phyloP scores from a whole-genome alignment of 208 protist genomes.

The Wallacemonas rigidus region DNA sequence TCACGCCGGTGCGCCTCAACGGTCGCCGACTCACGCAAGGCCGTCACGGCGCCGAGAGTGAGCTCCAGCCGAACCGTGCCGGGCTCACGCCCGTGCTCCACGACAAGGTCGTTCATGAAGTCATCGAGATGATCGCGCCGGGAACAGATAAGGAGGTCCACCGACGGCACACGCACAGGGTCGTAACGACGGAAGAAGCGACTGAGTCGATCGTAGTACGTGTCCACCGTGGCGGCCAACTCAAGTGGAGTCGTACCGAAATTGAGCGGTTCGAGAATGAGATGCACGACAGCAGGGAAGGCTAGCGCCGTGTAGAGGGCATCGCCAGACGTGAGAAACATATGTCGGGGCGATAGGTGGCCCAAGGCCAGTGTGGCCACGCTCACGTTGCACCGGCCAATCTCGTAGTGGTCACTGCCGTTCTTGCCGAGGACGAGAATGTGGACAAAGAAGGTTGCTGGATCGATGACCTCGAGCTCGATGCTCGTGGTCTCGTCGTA shows the following conservation, averaged over 20 bases:
- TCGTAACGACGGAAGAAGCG: conserved; percentile 84
- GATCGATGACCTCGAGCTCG: conserved; percentile 63
- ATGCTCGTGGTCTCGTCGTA: conserved; percentile 39
- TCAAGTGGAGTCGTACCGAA: conserved; percentile 58
- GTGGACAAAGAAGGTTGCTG: conserved; percentile 44
- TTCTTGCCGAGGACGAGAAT: conserved; percentile 59
- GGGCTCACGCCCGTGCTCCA: conserved; percentile 76
- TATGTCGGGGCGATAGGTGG: conserved; percentile 52
- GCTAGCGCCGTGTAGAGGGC: conserved; percentile 26
- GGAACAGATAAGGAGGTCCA: conserved; percentile 57
- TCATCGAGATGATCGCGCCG: conserved; percentile 50
- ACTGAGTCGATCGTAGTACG: conserved; percentile 70
- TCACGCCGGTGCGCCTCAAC: conserved; percentile 49
- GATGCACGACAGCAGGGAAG: conserved; percentile 49
- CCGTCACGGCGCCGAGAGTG: conserved; percentile 43
- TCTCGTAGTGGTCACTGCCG: conserved; percentile 46
- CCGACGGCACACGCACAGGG: conserved; percentile 43
- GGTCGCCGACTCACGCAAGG: conserved; percentile 40
- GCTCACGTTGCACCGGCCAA: conserved; percentile 61
- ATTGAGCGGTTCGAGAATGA: conserved; percentile 52
- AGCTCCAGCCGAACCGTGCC: conserved; percentile 59
- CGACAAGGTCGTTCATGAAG: conserved; percentile 73
- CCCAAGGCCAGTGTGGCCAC: conserved; percentile 45
- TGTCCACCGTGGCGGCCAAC: conserved; percentile 42
- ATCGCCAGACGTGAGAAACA: conserved; percentile 56